Percentiles rank a stretch among this genome's conserved stretches.
Evolutionary conservation across 1,284 basidiomycete genomes (phyloP).

Genomic region (Apiotrichum siamense): DNA sequence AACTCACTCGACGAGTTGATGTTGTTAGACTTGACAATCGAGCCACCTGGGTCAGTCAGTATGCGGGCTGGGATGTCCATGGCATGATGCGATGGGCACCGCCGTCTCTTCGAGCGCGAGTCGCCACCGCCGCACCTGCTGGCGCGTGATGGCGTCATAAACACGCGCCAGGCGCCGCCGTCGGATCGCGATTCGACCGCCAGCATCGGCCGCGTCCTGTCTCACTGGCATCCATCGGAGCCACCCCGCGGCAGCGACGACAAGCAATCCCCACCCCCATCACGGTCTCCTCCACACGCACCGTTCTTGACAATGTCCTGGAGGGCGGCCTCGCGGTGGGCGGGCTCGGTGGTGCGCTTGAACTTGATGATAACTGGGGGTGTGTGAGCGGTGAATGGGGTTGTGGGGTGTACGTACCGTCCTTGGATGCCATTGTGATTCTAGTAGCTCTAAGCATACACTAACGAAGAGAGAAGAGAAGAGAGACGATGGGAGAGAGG

Average conservation of each 20-base stretch:
- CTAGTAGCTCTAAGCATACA: neutral
- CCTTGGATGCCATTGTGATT: neutral
- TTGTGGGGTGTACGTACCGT: neutral
- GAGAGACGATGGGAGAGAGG: neutral
- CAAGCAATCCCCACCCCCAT: neutral
- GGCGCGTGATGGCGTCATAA: neutral
- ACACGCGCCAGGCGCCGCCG: too few relatives aligned
- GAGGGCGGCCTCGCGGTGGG: slow-evolving; percentile 28
- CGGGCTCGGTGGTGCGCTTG: slow-evolving; percentile 31
- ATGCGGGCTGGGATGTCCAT: too few relatives aligned
- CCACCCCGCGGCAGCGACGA: too few relatives aligned
- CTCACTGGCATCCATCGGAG: too few relatives aligned
- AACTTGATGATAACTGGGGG: slow-evolving; percentile 39
- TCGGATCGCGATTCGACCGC: too few relatives aligned
- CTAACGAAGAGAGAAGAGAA: neutral
- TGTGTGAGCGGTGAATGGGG: too few relatives aligned
- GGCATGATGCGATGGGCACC: too few relatives aligned
- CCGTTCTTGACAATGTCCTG: slow-evolving; percentile 28
- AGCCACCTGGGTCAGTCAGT: slow-evolving; percentile 19
- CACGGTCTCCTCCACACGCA: neutral
- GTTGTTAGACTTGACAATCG: slow-evolving; percentile 33
- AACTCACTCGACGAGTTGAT: slow-evolving; percentile 35
- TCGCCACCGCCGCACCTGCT: too few relatives aligned
- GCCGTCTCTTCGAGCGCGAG: too few relatives aligned
- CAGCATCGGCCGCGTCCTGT: too few relatives aligned